Conservation (phyloP, 2,329 filamentous ascomycete species). For the Emydomyces testavorans region DNA sequence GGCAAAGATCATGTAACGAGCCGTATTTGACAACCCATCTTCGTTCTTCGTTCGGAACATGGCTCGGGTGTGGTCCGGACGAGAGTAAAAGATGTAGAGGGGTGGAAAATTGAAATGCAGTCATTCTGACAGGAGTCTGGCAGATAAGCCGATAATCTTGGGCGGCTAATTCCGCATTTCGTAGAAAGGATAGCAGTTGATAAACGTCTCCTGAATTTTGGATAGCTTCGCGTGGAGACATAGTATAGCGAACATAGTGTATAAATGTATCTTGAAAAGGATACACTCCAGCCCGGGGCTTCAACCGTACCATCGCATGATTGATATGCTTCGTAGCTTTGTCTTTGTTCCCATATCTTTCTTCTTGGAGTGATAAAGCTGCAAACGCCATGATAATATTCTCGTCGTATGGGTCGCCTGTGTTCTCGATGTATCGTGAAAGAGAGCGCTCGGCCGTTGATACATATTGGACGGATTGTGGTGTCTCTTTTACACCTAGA, state of each 20-base stretch:
- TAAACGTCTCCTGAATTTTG: conserved; percentile 18
- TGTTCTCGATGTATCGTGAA: conserved; percentile 20
- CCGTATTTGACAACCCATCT: conserved; percentile 28
- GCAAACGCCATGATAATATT: conserved; percentile 26
- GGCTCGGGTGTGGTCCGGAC: conserved; percentile 31
- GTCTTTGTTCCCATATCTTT: conserved; percentile 28
- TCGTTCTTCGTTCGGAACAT: conserved; percentile 27
- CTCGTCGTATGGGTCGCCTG: conserved; percentile 21
- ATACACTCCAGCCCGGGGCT: conserved; percentile 22
- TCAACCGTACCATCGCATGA: conserved; percentile 26
- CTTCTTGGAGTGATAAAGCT: conserved; percentile 31
- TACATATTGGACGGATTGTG: conserved; percentile 24
- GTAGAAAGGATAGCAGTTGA: conserved; percentile 29
- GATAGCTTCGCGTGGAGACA: conserved; percentile 18
- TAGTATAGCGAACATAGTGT: conserved; percentile 28
- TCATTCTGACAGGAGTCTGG: conserved; percentile 16
- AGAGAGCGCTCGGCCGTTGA: conserved; percentile 22
- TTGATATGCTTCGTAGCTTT: conserved; percentile 23
- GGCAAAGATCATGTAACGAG: conserved; percentile 28
- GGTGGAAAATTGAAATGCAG: conserved; percentile 28
- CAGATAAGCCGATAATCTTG: conserved; percentile 18
- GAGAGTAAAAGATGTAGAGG: conserved; percentile 32
- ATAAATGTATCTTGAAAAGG: conserved; percentile 23
- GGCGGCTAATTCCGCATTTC: conserved; percentile 28
- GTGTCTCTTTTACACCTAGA: conserved; percentile 18